Evolutionary conservation across 2,329 filamentous ascomycete genomes (phyloP), one percentile per base, ranked within the genome.

Genomic region (Sclerotinia glacialis): DNA sequence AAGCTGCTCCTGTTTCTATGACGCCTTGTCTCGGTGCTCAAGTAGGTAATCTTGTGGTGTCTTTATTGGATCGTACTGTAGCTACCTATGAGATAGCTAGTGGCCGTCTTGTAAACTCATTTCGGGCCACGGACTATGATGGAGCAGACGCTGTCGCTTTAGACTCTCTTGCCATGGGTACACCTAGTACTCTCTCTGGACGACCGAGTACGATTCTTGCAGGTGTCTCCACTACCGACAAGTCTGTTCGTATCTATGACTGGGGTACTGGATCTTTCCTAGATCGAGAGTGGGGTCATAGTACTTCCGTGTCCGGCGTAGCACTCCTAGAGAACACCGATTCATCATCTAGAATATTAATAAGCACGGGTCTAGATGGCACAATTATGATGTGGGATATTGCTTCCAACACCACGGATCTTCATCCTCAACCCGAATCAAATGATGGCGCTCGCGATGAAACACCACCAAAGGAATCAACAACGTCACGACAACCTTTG

Each of bases 211-310:
- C 88, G 37, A 85, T 96, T 61, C 83, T 99, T 62, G 83, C 95
- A 23, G 93, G 92, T n/a, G 85, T 95, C 14, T 97, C 94, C 11
- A 93, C 93, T 72, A 97, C 92, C 0, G 95, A 99, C 78, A 99
- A 98, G 76, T 98, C 95, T 0, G 89, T 99, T 66, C 85, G 95
- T 46, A 81, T 99, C 21, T 99, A 99, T 74, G 91, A 97, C 71
- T 82, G 86, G 40, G 88, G 89, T 69, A 88, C 86, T 52, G 93
- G 94, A 11, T 80, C 81, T 1, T 89, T 99, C 67, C 79, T 98
- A 37, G 90, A 93, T 61, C 87, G 92, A 50, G 95, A 98, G 78
- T 97, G 93, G 86, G 95, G 95, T 1, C 95, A 99, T 72, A 97
- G 93, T 0, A 93, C 97, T 75, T 90, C 93, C 11, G 92, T 99